Base-by-base conservation (phyloP, 2,329 filamentous ascomycete genomes). In the Sporothrix mexicana region DNA sequence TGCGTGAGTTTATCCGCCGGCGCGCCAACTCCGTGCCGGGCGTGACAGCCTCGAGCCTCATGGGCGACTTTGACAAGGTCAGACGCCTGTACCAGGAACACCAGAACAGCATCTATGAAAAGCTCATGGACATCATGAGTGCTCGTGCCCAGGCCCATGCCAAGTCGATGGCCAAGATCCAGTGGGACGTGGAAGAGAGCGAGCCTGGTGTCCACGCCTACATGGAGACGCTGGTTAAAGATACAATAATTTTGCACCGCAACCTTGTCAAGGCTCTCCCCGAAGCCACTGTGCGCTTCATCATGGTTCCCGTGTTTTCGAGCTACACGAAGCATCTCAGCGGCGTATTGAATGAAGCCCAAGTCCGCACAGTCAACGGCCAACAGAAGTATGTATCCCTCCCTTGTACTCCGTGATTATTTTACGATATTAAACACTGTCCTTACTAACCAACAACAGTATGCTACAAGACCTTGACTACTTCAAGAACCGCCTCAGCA, bases 121-220 rank as follows among this genome's bases (percentile, higher is more conserved):
- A 98, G 80, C 85, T 98, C 0, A 92, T 97, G 20, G 94, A 97
- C 76, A 97, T 98, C 69, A 97, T 98, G 92, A 92, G 90, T 72
- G 90, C 89, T 1, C 89, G 94, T 5, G 93, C 93, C 1, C 84
- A 88, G 3, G 84, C 91, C 7, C 94, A 95, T 78, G 90, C 93
- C 53, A 91, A 90, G 78, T 88, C 89, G 30, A 91, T 97, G 84
- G 91, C 88, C 79, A 88, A 88, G 67, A 88, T 95, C 57, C 86
- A 93, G 75, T 97, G 94, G 92, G 91, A 95, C 76, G 81, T 79
- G 12, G 83, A 83, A 57, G 78, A 82, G 2, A 41, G 47, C 41
- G 43, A 61, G 2, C 59, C 66, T 10, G 78, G 78, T 8, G 85
- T 87, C 7, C 93, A 91, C 77, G 80, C 88, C 1, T 97, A 95